These are phyloP conservation scores for Vicia faba DNA, from an alignment of 306 rosid genomes.

Conservation along the genomic window DNA sequence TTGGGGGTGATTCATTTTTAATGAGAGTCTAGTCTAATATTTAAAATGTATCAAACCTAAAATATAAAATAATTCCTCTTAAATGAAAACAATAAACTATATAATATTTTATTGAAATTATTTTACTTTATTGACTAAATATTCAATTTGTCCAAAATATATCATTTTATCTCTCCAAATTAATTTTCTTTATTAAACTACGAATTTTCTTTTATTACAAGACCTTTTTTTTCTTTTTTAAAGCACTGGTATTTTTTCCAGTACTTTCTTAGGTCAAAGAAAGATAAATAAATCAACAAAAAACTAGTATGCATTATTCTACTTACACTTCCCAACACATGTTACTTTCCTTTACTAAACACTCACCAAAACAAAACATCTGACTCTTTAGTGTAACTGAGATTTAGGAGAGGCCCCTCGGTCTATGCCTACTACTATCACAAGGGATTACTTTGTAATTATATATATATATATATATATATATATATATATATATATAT, in stretches of 20 bases:
- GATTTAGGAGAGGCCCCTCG: constrained; percentile 34
- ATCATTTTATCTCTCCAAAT: background rate
- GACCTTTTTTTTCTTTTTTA: no score
- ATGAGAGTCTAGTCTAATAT: no score
- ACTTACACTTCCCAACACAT: background rate
- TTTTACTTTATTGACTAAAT: background rate
- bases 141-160: background rate
- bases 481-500: no score
- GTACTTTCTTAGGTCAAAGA: background rate
- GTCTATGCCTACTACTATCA: background rate
- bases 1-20: no score
- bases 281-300: background rate
- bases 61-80: no score
- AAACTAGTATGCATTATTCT: background rate
- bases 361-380: constrained; percentile 14
- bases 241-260: background rate
- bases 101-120: no score
- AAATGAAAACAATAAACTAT: no score
- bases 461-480: no score
- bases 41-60: no score
- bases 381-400: constrained; percentile 27
- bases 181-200: background rate
- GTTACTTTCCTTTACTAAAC: no score
- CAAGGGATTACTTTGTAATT: background rate
- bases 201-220: background rate